phyloP scores from a whole-genome alignment of 257 asterid species.

The Gentiana dahurica region DNA sequence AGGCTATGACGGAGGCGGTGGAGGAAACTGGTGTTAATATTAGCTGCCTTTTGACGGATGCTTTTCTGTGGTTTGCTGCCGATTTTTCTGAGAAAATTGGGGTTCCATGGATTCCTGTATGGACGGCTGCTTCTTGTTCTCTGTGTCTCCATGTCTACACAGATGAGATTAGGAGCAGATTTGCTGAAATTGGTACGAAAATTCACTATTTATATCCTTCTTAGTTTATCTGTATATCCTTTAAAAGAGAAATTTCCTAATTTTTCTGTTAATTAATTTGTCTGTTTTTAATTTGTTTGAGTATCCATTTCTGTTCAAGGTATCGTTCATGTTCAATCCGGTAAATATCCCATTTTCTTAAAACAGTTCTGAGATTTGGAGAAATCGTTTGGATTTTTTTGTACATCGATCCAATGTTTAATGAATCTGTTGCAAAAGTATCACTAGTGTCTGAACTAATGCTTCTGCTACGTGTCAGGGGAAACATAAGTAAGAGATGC shows the following conservation, averaged over 20 bases:
- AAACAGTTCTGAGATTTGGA: too few species aligned
- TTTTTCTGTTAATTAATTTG: neutral
- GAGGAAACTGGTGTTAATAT: conserved; percentile 30
- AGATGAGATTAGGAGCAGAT: conserved; percentile 21
- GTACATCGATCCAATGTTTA: too few species aligned
- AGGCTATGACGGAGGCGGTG: conserved; percentile 33
- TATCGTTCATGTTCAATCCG: too few species aligned
- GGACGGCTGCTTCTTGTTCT: conserved; percentile 55
- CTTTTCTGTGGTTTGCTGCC: conserved; percentile 50
- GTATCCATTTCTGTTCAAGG: neutral
- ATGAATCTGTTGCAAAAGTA: too few species aligned
- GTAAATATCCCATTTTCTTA: too few species aligned
- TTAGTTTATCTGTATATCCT: neutral
- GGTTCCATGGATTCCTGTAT: conserved; percentile 59
- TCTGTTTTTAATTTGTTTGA: neutral
- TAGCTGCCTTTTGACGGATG: conserved; percentile 47
- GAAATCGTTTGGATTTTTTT: too few species aligned
- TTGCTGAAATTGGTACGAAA: neutral
- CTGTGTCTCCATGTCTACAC: conserved; percentile 49
- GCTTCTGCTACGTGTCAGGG: too few species aligned
- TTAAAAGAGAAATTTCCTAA: neutral
- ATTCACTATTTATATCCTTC: neutral
- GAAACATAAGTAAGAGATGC: too few species aligned
- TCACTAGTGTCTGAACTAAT: too few species aligned
- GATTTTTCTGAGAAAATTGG: conserved; percentile 42